Percentiles rank a stretch among this genome's conserved stretches.
These are phyloP conservation scores for Saturnispora diversa DNA, from an alignment of 805 yeast genomes.

Conservation along the genomic window DNA sequence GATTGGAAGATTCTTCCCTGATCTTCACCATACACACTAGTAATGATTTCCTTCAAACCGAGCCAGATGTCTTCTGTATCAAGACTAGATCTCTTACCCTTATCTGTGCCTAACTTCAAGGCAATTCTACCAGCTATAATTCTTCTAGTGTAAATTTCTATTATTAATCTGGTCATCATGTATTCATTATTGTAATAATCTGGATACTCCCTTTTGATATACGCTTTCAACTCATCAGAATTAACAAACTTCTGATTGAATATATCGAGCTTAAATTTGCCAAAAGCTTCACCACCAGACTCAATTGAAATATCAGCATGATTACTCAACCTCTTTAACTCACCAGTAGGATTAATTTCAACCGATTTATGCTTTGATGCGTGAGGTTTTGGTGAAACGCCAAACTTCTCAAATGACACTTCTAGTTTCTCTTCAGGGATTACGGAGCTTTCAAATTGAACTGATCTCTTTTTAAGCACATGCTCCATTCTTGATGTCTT, in stretches of 20 bases:
- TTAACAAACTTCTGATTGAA: slow-evolving; percentile 13
- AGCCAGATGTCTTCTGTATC: slow-evolving; percentile 21
- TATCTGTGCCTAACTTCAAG: slow-evolving; percentile 20
- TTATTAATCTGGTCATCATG: slow-evolving; percentile 21
- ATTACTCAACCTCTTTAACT: slow-evolving; percentile 17
- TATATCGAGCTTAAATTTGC: slow-evolving; percentile 15
- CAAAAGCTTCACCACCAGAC: slow-evolving; percentile 23
- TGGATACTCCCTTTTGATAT: slow-evolving; percentile 13
- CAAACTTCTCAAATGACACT: slow-evolving; percentile 7
- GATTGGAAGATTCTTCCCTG: slow-evolving; percentile 20
- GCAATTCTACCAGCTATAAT: slow-evolving; percentile 27
- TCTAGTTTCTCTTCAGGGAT: slow-evolving; percentile 6
- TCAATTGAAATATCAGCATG: slow-evolving; percentile 24
- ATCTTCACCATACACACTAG: slow-evolving; percentile 39
- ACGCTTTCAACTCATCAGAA: slow-evolving; percentile 17
- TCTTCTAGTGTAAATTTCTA: slow-evolving; percentile 29
- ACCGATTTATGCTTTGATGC: slow-evolving; percentile 1
- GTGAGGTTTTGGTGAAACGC: background rate
- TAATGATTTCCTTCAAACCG: slow-evolving; percentile 46
- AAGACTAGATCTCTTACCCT: slow-evolving; percentile 16
- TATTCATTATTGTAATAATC: slow-evolving; percentile 23
- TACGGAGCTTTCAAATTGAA: background rate
- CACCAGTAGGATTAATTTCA: background rate
- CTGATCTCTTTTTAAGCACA: slow-evolving; percentile 2
- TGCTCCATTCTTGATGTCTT: slow-evolving; percentile 10